Conservation (phyloP, 805 yeast species). For the Metschnikowia drakensbergensis region DNA sequence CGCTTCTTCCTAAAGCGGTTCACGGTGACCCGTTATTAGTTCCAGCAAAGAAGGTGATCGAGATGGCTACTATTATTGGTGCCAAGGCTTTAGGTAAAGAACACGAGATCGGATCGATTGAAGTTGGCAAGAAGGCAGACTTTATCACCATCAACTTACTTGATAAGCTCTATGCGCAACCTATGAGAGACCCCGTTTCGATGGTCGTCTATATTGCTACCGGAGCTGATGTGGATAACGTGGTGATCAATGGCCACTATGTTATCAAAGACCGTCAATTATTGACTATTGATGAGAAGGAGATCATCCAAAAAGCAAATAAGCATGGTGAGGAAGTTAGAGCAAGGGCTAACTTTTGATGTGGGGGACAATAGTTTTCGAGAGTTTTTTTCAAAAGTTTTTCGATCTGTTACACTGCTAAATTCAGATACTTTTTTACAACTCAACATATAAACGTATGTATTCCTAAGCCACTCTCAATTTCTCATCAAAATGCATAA, state of each 20-base stretch:
- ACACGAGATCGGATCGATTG: slow-evolving; percentile 15
- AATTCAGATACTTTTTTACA: too few species aligned
- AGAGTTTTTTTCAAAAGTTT: too few species aligned
- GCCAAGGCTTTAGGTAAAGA: slow-evolving; percentile 16
- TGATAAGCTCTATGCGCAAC: slow-evolving; percentile 21
- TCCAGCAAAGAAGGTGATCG: slow-evolving; percentile 13
- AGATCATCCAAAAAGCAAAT: slow-evolving; percentile 10
- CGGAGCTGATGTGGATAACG: slow-evolving; percentile 19
- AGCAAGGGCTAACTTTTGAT: slow-evolving; percentile 10
- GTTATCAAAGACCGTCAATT: slow-evolving; percentile 9
- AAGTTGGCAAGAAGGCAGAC: slow-evolving; percentile 15
- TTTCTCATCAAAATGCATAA: too few species aligned
- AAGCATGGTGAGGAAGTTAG: slow-evolving; percentile 13
- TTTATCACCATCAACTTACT: slow-evolving; percentile 15
- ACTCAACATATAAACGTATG: too few species aligned
- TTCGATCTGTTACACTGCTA: too few species aligned
- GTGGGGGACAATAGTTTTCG: not conserved
- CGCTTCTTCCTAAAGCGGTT: slow-evolving; percentile 20
- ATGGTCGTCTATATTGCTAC: slow-evolving; percentile 23
- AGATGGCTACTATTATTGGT: slow-evolving; percentile 16
- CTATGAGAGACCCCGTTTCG: slow-evolving; percentile 21
- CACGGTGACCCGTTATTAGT: slow-evolving; percentile 18
- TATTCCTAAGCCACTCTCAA: too few species aligned
- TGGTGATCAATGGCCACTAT: slow-evolving; percentile 9
- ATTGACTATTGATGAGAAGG: slow-evolving; percentile 11